Evolutionary conservation across 2,329 filamentous ascomycete genomes (phyloP), one percentile per base, ranked within the genome.

Genomic region (Trichoderma sp.): DNA sequence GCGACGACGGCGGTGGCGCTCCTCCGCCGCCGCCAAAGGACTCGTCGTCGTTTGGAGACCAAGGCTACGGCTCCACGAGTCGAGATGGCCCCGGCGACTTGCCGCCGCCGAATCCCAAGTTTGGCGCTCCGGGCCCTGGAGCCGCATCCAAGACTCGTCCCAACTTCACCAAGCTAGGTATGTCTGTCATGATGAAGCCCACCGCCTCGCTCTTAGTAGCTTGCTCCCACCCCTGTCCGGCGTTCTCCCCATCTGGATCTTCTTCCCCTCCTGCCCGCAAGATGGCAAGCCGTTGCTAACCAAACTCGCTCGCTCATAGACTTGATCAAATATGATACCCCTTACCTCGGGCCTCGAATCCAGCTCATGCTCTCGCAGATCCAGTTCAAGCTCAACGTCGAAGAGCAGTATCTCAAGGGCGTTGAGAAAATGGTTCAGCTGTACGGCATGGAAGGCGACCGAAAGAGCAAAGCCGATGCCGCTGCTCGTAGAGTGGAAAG

Each of bases 341-440:
- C 92, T 21, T 93, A 97, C 79, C 90, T 99, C 72, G 96, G 96
- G 40, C 95, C 96, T 71, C 94, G 96, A 74, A 99, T 99, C 77
- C 96, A 99, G 83, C 92, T 98, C 77, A 99, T 99, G 96, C 85
- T 99, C 77, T 97, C 96, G 59, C 96, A 99, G 81, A 91, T 99
- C 72, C 94, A 98, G 81, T 99, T 99, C 85, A 99, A 99, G 83
- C 87, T 99, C 71, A 97, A 96, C 74, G 96, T 99, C 33, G 96
- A 99, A 80, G 97, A 97, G 79, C 96, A 99, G 82, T 99, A 99
- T 81, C 94, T 98, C 73, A 96, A 97, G 77, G 96, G 96, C 71
- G 96, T 99, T 75, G 96, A 99, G 81, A 99, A 99, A 84, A 98
- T 99, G 96, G 93, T 97, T 58, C 93, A 96, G 79, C 85, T 99